phyloP scores from a whole-genome alignment of 192 early-diverging fungal species.

The Endogone sp. region DNA sequence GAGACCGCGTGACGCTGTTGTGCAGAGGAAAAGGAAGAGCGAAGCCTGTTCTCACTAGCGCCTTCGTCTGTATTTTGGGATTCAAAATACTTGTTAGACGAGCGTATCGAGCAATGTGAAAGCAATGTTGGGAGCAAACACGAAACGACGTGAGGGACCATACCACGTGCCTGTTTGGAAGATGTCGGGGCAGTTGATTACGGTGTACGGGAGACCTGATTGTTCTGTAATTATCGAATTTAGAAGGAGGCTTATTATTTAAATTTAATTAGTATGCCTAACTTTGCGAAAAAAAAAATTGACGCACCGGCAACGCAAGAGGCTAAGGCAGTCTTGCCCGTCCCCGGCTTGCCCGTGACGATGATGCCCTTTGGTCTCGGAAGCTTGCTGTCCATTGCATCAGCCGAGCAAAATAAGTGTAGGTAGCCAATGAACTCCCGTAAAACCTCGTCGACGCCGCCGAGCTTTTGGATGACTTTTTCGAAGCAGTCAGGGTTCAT shows the following conservation, averaged over 20 bases:
- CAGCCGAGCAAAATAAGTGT: too few species aligned
- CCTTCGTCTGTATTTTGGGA: slow-evolving; percentile 40
- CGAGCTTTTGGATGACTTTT: too few species aligned
- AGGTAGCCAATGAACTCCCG: too few species aligned
- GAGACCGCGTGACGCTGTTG: slow-evolving; percentile 25
- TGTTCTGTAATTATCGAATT: slow-evolving; percentile 7
- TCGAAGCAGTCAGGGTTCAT: too few species aligned
- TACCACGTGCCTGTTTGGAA: slow-evolving; percentile 36
- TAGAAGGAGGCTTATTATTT: too few species aligned
- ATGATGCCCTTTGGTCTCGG: slow-evolving; percentile 33
- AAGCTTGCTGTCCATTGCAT: too few species aligned
- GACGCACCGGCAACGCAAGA: slow-evolving; percentile 29
- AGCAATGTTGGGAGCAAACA: neutral
- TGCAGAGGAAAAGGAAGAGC: slow-evolving; percentile 26
- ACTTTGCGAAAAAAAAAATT: neutral
- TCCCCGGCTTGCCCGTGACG: slow-evolving; percentile 46
- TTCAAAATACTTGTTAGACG: neutral
- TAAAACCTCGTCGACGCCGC: too few species aligned
- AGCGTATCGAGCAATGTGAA: too few species aligned
- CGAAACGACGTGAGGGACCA: neutral
- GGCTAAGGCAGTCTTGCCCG: slow-evolving; percentile 47
- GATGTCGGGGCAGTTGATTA: slow-evolving; percentile 46
- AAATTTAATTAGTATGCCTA: neutral
- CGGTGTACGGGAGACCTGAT: slow-evolving; percentile 37
- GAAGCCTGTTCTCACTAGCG: slow-evolving; percentile 45